These are phyloP conservation scores for Malania oleifera DNA, from an alignment of 164 flowering plant species.

Conservation along the genomic window DNA sequence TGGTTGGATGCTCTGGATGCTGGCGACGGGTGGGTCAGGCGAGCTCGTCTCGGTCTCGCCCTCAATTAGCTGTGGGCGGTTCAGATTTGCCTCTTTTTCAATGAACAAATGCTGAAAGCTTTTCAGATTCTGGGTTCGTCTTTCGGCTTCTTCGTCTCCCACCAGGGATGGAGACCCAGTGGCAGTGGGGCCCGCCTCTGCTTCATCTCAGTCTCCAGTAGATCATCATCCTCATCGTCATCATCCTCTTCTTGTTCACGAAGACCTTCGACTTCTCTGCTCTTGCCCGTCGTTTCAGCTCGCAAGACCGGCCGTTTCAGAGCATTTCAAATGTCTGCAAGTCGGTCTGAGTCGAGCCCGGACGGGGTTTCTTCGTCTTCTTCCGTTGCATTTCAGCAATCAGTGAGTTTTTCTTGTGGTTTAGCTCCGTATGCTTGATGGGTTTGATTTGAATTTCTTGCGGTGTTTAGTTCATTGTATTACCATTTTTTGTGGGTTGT, in stretches of 20 bases:
- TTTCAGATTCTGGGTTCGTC: slow-evolving; percentile 41
- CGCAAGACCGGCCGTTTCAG: slow-evolving; percentile 19
- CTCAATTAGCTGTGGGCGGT: neutral
- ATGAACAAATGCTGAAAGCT: slow-evolving; percentile 46
- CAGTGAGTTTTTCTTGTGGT: slow-evolving; percentile 32
- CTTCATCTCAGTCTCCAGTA: slow-evolving; percentile 20
- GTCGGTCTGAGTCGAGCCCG: slow-evolving; percentile 31
- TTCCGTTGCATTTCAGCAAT: slow-evolving; percentile 25
- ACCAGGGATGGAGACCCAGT: slow-evolving; percentile 25
- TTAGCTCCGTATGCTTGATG: slow-evolving; percentile 2
- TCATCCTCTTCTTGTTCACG: slow-evolving; percentile 3
- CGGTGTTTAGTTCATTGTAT: neutral
- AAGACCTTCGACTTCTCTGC: neutral
- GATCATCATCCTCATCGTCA: neutral
- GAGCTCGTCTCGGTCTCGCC: no score
- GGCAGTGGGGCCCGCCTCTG: slow-evolving; percentile 1
- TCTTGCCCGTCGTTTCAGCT: slow-evolving; percentile 4
- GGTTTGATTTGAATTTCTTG: neutral
- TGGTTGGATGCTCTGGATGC: no score
- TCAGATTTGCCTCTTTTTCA: neutral
- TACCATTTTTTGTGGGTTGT: no score
- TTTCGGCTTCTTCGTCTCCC: slow-evolving; percentile 29
- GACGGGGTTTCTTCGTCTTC: slow-evolving; percentile 29
- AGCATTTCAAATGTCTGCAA: slow-evolving; percentile 24
- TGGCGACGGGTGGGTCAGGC: no score